Conservation (phyloP, 164 flowering plant genomes). For the Buxus sempervirens region DNA sequence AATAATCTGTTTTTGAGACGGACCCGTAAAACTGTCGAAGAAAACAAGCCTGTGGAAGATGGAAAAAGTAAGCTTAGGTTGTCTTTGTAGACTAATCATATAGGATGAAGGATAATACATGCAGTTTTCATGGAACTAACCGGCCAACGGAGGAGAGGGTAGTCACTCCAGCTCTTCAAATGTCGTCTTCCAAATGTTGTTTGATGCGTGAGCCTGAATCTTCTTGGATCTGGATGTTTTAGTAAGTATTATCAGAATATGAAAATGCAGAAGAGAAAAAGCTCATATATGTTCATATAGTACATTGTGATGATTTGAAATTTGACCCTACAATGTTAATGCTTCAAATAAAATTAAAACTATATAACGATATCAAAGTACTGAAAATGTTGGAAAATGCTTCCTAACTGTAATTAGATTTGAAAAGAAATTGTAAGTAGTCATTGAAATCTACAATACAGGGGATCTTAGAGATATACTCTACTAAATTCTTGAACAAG, state of each 20-base stretch:
- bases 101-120: neutral
- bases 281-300: neutral
- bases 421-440: no score
- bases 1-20: constrained; percentile 55
- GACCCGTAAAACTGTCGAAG: constrained; percentile 45
- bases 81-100: neutral
- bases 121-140: constrained; percentile 27
- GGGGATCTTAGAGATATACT: no score
- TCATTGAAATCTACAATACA: no score
- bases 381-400: no score
- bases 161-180: constrained; percentile 45
- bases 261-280: neutral
- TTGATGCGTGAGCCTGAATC: constrained; percentile 50
- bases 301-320: neutral
- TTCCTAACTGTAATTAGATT: no score
- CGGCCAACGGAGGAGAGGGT: constrained; percentile 47
- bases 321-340: neutral
- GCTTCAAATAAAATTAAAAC: no score
- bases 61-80: neutral
- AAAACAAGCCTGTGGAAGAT: constrained; percentile 42
- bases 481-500: no score
- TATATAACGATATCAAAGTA: no score
- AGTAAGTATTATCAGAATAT: neutral
- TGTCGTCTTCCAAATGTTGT: constrained; percentile 61
- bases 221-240: constrained; percentile 44